Evolutionary conservation across 108 stramenopile genomes (phyloP).

Genomic region (Craspedostauros australis): DNA sequence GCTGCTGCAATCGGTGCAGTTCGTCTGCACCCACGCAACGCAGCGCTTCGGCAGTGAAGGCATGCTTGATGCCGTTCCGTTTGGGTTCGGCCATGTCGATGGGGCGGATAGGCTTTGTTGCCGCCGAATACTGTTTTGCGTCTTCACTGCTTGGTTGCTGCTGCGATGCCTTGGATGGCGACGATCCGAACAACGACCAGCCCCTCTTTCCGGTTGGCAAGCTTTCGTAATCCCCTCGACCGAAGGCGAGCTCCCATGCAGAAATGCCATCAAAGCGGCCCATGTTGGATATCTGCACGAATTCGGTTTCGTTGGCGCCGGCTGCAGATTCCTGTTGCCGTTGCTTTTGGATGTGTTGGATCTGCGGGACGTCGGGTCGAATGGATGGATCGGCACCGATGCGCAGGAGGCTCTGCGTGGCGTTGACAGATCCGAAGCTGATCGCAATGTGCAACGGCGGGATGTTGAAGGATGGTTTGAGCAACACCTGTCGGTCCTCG

Average conservation of each 20-base stretch:
- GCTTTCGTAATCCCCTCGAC: slow-evolving; percentile 28
- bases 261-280: slow-evolving; percentile 49
- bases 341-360: slow-evolving; percentile 4
- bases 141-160: too few species aligned
- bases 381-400: slow-evolving; percentile 81
- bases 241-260: slow-evolving; percentile 85
- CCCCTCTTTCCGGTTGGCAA: not conserved
- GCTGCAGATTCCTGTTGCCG: slow-evolving; percentile 15
- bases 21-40: slow-evolving; percentile 81
- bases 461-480: slow-evolving; percentile 27
- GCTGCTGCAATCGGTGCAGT: slow-evolving; percentile 54
- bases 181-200: slow-evolving; percentile 16
- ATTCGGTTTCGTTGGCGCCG: slow-evolving; percentile 1
- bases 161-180: not conserved
- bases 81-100: slow-evolving; percentile 61
- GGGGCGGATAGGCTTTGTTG: slow-evolving; percentile 8
- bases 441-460: slow-evolving; percentile 81
- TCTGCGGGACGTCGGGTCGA: slow-evolving; percentile 43
- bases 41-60: slow-evolving; percentile 81
- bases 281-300: slow-evolving; percentile 23
- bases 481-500: slow-evolving; percentile 15
- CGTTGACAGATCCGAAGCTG: slow-evolving; percentile 62
- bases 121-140: slow-evolving; percentile 5
- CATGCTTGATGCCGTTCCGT: slow-evolving; percentile 71
- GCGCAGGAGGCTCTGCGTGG: slow-evolving; percentile 66